Base-by-base conservation (phyloP, 768 basidiomycete species). In the Podaxis carcinomalis region DNA sequence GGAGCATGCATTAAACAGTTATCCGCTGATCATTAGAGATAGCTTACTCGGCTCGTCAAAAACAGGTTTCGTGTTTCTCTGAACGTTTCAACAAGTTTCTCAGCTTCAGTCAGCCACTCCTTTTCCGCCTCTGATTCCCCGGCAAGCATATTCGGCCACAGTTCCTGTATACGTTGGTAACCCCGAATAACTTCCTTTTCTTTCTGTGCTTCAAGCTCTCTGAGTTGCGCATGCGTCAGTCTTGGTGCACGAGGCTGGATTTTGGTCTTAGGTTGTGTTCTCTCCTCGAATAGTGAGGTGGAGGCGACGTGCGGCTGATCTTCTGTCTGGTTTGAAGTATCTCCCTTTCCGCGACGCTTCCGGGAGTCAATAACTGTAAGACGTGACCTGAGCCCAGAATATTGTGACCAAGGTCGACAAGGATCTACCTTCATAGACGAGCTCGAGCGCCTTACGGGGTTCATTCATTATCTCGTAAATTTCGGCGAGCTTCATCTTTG, bases 401-500 rank as follows among this genome's bases (percentile, higher is more conserved):
- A 10, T 7, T 23, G 52, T 25, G 37, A 7, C 5, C 4, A 25
- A 19, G 47, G 21, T 11, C 42, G 42, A 19, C 42, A 27, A 49
- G 25, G 11, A 19, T 53, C 74, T 4, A 92, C 95, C 93, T 83
- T 94, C 83, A 55, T 88, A 88, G 13, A 95, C 89, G 0, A 97
- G 74, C 5, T 90, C 87, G 0, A 97, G 78, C 0, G 96, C 96
- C 68, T 89, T 89, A 14, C 86, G 78, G 1, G 90, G 86, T 64
- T 94, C 85, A 47, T 89, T 86, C 64, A 89, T 74, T 10, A 92
- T 86, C 71, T 99, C 96, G 64, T 93, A 92, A 13, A 95, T 84
- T 64, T 92, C 92, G 0, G 95, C 96, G 0, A 98, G 80, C 63
- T 92, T 90, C 83, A 95, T 87, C 72, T 93, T 94, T 27, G 88